phyloP scores from a whole-genome alignment of 805 yeast species.

The Saccharomycopsis babjevae region DNA sequence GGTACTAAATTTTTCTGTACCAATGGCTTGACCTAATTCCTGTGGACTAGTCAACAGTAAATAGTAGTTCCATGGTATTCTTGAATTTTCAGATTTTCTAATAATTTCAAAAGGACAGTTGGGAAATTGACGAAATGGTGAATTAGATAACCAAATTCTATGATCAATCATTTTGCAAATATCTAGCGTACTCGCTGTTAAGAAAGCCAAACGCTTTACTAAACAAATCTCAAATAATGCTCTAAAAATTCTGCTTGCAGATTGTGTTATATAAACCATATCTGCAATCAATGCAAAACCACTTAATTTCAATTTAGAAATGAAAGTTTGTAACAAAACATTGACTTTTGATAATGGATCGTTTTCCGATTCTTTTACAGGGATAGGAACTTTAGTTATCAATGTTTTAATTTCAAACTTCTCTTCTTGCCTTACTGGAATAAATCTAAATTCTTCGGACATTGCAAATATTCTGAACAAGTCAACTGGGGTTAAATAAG shows the following conservation, averaged over 20 bases:
- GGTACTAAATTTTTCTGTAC: slow-evolving; percentile 58
- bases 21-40: slow-evolving; percentile 76
- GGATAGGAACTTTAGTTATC: slow-evolving; percentile 72
- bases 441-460: slow-evolving; percentile 76
- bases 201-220: slow-evolving; percentile 58
- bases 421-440: slow-evolving; percentile 85
- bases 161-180: slow-evolving; percentile 72
- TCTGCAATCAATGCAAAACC: slow-evolving; percentile 91
- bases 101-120: slow-evolving; percentile 64
- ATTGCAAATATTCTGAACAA: slow-evolving; percentile 64
- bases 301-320: slow-evolving; percentile 64
- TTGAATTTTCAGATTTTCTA: slow-evolving; percentile 65
- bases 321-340: slow-evolving; percentile 73
- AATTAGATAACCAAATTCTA: slow-evolving; percentile 73
- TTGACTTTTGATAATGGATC: slow-evolving; percentile 74
- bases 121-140: slow-evolving; percentile 80
- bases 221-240: slow-evolving; percentile 76
- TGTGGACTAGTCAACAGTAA: slow-evolving; percentile 52
- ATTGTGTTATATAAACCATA: slow-evolving; percentile 86
- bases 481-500: slow-evolving; percentile 62
- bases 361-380: slow-evolving; percentile 60
- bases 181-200: slow-evolving; percentile 47
- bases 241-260: slow-evolving; percentile 79
- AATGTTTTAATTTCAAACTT: slow-evolving; percentile 59
- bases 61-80: slow-evolving; percentile 74